Evolutionary conservation across 768 basidiomycete genomes (phyloP).

Genomic region (Panellus pusillus): DNA sequence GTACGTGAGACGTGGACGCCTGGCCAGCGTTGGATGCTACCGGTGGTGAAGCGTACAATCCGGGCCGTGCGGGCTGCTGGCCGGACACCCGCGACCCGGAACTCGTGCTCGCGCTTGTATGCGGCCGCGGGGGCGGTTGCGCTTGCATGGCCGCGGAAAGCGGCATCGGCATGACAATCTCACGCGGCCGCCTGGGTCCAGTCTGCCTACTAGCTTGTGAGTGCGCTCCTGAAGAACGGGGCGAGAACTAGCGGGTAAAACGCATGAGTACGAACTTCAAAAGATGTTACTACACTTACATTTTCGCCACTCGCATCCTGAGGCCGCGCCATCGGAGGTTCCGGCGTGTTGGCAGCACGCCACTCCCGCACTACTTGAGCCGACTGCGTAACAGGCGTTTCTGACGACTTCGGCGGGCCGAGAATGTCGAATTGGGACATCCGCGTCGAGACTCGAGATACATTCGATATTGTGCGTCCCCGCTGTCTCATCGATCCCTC

Average conservation of each 20-base stretch:
- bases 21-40: background rate
- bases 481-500: background rate
- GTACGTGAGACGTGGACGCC: background rate
- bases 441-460: conserved; percentile 34
- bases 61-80: background rate
- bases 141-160: conserved; percentile 12
- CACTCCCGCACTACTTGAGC: conserved; percentile 34
- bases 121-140: background rate
- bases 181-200: conserved; percentile 31
- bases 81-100: background rate
- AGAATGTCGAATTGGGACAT: conserved; percentile 41
- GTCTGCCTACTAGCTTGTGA: conserved; percentile 11
- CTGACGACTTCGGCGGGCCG: conserved; percentile 27
- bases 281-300: no score
- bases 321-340: conserved; percentile 13
- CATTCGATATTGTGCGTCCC: conserved; percentile 24
- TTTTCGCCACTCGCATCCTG: no score
- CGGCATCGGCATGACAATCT: conserved; percentile 29
- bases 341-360: conserved; percentile 29
- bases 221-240: conserved; percentile 3
- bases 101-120: background rate
- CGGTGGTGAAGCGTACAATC: background rate
- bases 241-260: conserved; percentile 5
- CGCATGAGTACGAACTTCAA: background rate
- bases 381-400: conserved; percentile 22